Percentiles rank a stretch among this genome's conserved stretches.
These are phyloP conservation scores for Cladophialophora immunda DNA, from an alignment of 2,329 filamentous ascomycete species.

Conservation along the genomic window DNA sequence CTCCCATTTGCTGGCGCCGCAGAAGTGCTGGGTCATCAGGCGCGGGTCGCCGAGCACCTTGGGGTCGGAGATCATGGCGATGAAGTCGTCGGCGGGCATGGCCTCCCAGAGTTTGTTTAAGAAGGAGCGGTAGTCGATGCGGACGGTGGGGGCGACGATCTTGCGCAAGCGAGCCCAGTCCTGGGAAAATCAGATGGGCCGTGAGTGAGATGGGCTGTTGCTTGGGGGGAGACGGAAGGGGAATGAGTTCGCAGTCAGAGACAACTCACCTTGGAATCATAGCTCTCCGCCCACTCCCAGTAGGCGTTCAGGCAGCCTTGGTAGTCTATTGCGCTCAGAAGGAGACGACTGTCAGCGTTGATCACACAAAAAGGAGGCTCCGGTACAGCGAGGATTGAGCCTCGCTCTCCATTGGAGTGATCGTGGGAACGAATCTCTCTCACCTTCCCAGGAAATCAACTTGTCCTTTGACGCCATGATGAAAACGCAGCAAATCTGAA, in stretches of 20 bases:
- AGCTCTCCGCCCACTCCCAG: slow-evolving; percentile 57
- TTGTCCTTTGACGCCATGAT: slow-evolving; percentile 36
- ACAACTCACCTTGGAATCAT: slow-evolving; percentile 51
- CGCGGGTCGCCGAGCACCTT: slow-evolving; percentile 68
- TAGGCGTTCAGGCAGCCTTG: slow-evolving; percentile 41
- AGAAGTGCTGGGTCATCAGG: slow-evolving; percentile 71
- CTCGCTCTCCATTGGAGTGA: neutral
- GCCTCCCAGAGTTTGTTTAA: slow-evolving; percentile 68
- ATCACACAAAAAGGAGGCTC: slow-evolving; percentile 4
- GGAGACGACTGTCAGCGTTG: neutral
- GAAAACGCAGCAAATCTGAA: slow-evolving; percentile 13
- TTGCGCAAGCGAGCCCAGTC: slow-evolving; percentile 52
- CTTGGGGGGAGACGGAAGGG: neutral
- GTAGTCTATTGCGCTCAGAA: slow-evolving; percentile 33
- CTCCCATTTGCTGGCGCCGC: slow-evolving; percentile 49
- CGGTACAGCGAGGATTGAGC: neutral
- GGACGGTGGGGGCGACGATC: slow-evolving; percentile 58
- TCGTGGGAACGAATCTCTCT: slow-evolving; percentile 4
- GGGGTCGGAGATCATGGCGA: slow-evolving; percentile 66
- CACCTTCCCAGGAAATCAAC: slow-evolving; percentile 39
- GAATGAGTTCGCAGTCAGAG: neutral
- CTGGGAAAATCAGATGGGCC: slow-evolving; percentile 36
- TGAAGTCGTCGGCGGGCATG: slow-evolving; percentile 69
- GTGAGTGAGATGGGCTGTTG: slow-evolving; percentile 14
- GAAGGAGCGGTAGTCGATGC: slow-evolving; percentile 76